These are phyloP conservation scores for Colletotrichum gigasporum DNA, from an alignment of 2,329 filamentous ascomycete species.

Conservation along the genomic window DNA sequence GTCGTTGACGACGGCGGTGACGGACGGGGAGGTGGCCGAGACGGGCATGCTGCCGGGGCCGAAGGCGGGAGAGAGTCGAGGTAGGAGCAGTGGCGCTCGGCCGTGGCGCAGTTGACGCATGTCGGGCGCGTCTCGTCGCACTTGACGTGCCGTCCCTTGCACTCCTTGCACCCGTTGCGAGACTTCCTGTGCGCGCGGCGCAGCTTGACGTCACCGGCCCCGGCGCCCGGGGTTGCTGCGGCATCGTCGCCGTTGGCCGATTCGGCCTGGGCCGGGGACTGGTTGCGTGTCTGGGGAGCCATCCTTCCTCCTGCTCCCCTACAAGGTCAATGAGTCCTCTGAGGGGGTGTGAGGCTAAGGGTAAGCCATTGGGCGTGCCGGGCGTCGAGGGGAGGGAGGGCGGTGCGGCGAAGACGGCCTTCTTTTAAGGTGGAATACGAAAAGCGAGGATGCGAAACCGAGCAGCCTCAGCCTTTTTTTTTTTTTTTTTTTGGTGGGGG, in stretches of 20 bases:
- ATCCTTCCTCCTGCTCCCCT: neutral
- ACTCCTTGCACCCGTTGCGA: conserved; percentile 50
- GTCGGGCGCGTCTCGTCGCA: conserved; percentile 53
- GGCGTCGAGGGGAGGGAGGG: neutral
- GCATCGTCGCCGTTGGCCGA: conserved; percentile 27
- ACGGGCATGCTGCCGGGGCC: neutral
- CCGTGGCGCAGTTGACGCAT: conserved; percentile 51
- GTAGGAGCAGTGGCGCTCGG: conserved; percentile 47
- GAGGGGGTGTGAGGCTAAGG: neutral
- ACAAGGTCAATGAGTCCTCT: neutral
- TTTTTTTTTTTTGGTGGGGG: too few relatives aligned
- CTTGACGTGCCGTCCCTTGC: conserved; percentile 51
- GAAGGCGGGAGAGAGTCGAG: conserved; percentile 23
- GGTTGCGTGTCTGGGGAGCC: conserved; percentile 16
- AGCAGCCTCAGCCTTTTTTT: conserved; percentile 14
- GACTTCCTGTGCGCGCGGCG: conserved; percentile 51
- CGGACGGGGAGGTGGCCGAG: conserved; percentile 7
- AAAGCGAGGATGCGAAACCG: neutral
- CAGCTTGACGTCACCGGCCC: conserved; percentile 38
- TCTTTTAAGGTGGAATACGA: neutral
- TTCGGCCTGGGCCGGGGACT: conserved; percentile 25
- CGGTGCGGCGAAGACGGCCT: neutral
- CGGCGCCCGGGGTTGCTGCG: conserved; percentile 18
- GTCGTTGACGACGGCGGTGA: conserved; percentile 15
- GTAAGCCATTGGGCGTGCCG: neutral